Evolutionary conservation across 1,139 yeast species (phyloP).

Genomic region (Nematodospora anomalae): DNA sequence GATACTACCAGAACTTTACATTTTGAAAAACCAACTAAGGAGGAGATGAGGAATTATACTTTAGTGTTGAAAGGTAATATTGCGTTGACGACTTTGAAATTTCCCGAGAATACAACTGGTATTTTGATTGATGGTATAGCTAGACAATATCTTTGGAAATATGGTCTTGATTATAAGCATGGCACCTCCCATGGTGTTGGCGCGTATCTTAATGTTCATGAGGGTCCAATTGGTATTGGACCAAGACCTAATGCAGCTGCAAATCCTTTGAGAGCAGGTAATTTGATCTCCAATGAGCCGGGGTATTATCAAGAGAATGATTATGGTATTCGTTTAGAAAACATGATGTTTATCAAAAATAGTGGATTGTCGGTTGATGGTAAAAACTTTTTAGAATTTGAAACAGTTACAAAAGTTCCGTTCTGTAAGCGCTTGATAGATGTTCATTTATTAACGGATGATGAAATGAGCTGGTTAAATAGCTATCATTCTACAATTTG

Average conservation of each 20-base stretch:
- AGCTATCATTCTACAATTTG: slow-evolving; percentile 65
- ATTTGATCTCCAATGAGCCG: slow-evolving; percentile 89
- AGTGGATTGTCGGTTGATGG: slow-evolving; percentile 46
- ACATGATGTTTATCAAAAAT: slow-evolving; percentile 65
- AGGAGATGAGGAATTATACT: slow-evolving; percentile 77
- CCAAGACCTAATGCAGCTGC: slow-evolving; percentile 52
- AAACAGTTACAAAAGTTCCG: slow-evolving; percentile 89
- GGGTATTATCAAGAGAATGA: slow-evolving; percentile 92
- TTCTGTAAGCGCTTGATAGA: slow-evolving; percentile 41
- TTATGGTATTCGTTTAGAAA: slow-evolving; percentile 93
- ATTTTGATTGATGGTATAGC: slow-evolving; percentile 82
- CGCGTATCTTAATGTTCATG: slow-evolving; percentile 88
- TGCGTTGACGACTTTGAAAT: slow-evolving; percentile 70
- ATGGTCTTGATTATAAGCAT: slow-evolving; percentile 89
- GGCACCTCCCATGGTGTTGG: slow-evolving; percentile 99
- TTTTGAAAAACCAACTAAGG: slow-evolving; percentile 65
- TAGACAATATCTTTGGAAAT: slow-evolving; percentile 82
- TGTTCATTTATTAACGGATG: slow-evolving; percentile 42
- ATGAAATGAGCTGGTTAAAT: slow-evolving; percentile 70
- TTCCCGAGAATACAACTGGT: slow-evolving; percentile 90
- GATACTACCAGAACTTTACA: slow-evolving; percentile 94
- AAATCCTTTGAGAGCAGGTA: slow-evolving; percentile 62
- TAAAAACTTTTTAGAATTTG: slow-evolving; percentile 68
- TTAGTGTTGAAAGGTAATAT: slow-evolving; percentile 90
- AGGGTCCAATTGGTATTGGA: slow-evolving; percentile 94